Evolutionary conservation across 2,329 filamentous ascomycete species (phyloP), one percentile per base, ranked within the genome.

Genomic region (Coleophoma cylindrospora): DNA sequence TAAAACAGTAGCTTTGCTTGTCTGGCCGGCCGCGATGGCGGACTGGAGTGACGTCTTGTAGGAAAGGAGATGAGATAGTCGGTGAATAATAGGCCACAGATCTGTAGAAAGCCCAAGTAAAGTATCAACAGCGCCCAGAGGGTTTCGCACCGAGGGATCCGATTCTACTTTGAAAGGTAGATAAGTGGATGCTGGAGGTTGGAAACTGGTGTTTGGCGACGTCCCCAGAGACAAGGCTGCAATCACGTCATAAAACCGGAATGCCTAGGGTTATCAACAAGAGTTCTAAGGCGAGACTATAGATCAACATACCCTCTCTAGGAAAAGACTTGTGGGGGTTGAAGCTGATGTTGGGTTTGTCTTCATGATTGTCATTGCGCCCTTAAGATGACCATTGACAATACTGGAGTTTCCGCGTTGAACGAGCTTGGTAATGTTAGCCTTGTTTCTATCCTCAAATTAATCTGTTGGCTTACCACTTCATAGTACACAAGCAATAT

Each of bases 181-280:
- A 3, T 74, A 62, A 2, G 77, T 67, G 21, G 73, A 70, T 14
- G 72, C 71, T 5, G 71, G 69, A 12, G 73, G 71, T 2, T 76
- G 73, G 3, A 75, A 70, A 12, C 68, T 72, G 1, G 77, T 77
- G 12, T 83, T 69, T 2, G 80, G 80, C 4, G 78, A 70, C 12
- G 77, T 81, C 49, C 79, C 80, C 46, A 83, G 74, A 0, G 81
- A 84, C 32, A 85, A 67, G 1, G 81, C 80, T 6, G 80, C 76
- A 50, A 84, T 84, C 19, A 84, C 81, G 60, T 84, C 81, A 65
- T 84, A 84, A 57, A 84, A 84, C 6, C 78, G 75, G 57, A 84
- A 85, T 1, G 80, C 80, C 80, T 84, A 19, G 33, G 33, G 22
- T 10, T 32, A 55, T 70, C 34, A 68, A 61, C 38, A 36, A 22